Percentiles rank a stretch among this genome's conserved stretches.
Conservation (phyloP, 495 filamentous ascomycete species). For the Usnea hakonensis region DNA sequence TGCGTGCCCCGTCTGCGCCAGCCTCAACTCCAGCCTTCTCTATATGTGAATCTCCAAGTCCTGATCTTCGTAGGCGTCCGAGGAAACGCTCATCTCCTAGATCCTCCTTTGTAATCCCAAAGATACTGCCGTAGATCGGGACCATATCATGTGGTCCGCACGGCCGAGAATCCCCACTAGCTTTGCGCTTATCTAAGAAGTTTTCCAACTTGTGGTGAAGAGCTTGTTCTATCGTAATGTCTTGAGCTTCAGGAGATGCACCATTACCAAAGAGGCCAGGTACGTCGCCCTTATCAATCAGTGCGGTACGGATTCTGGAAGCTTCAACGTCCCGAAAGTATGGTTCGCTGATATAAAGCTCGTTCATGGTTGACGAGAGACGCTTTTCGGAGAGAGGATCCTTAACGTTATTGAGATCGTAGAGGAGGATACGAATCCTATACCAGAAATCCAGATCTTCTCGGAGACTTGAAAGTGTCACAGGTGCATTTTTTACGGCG, state of each 20-base stretch:
- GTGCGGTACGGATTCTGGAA: constrained; percentile 18
- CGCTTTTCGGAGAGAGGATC: constrained; percentile 21
- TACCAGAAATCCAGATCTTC: constrained; percentile 13
- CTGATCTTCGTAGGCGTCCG: constrained; percentile 11
- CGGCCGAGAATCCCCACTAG: constrained; percentile 28
- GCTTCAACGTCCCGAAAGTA: constrained; percentile 28
- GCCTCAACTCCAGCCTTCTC: too few relatives aligned
- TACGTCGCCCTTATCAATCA: constrained; percentile 4
- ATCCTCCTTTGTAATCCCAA: constrained; percentile 10
- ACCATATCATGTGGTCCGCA: constrained; percentile 20
- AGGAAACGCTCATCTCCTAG: constrained; percentile 16
- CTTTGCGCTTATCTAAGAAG: constrained; percentile 29
- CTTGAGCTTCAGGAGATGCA: constrained; percentile 7
- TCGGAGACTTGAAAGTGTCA: constrained; percentile 2
- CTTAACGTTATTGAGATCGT: constrained; percentile 17
- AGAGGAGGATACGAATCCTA: constrained; percentile 17
- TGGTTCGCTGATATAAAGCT: constrained; percentile 28
- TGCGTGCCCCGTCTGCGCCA: too few relatives aligned
- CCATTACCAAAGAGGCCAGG: constrained; percentile 5
- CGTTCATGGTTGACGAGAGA: constrained; percentile 24
- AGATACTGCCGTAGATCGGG: constrained; percentile 12
- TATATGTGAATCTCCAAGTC: constrained; percentile 10
- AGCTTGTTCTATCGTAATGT: constrained; percentile 23
- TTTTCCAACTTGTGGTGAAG: constrained; percentile 21
- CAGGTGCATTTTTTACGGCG: too few relatives aligned